phyloP scores from a whole-genome alignment of 352 stramenopile species.

The Aphanomyces cochlioides region DNA sequence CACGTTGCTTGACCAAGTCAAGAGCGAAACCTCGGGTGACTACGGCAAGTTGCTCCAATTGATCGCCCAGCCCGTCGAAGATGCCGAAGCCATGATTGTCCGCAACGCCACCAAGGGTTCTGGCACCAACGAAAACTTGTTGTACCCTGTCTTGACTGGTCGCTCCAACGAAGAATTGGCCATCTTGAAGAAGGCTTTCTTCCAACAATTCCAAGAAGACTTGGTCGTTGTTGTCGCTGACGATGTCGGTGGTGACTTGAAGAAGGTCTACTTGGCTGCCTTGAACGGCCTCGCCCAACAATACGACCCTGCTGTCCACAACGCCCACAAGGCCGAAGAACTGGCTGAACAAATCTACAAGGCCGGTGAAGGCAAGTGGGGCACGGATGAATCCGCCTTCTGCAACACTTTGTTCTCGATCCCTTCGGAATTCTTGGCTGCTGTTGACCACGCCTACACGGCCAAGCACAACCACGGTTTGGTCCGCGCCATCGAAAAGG shows the following conservation, averaged over 20 bases:
- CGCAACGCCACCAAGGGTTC: conserved; percentile 55
- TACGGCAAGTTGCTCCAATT: conserved; percentile 61
- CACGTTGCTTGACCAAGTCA: conserved; percentile 49
- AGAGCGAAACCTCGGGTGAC: conserved; percentile 60
- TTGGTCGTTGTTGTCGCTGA: conserved; percentile 57
- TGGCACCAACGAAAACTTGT: conserved; percentile 53
- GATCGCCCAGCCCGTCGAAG: conserved; percentile 46
- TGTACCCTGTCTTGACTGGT: conserved; percentile 68
- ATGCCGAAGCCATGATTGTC: conserved; percentile 60
- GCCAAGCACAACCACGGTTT: conserved; percentile 66
- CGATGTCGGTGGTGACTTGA: conserved; percentile 65
- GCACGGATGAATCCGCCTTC: conserved; percentile 68
- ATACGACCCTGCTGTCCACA: conserved; percentile 58
- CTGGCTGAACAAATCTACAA: conserved; percentile 66
- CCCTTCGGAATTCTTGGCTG: conserved; percentile 50
- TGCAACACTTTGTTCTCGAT: conserved; percentile 57
- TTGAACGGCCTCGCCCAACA: conserved; percentile 46
- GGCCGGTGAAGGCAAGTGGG: conserved; percentile 64
- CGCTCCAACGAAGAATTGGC: conserved; percentile 67
- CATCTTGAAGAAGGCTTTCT: conserved; percentile 72
- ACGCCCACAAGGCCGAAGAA: conserved; percentile 46
- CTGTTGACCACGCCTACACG: conserved; percentile 62
- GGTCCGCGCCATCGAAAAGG: conserved; percentile 49
- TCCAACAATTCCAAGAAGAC: conserved; percentile 71
- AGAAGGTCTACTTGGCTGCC: conserved; percentile 56